Conservation (phyloP, 2,329 filamentous ascomycete genomes). For the Fonsecaea monophora region DNA sequence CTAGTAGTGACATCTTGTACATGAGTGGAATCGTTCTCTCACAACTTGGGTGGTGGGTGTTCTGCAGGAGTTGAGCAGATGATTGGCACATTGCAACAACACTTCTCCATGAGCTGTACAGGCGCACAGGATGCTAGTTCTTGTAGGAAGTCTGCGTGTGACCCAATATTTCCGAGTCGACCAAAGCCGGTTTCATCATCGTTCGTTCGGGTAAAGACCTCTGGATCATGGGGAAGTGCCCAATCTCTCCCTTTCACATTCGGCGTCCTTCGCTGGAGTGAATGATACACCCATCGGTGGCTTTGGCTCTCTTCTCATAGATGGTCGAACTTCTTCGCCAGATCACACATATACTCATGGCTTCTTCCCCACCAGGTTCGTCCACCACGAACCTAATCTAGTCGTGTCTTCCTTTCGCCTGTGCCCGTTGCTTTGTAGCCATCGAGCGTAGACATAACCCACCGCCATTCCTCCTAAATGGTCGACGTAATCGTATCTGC, state of each 20-base stretch:
- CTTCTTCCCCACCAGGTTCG: constrained; percentile 15
- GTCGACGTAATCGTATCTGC: constrained; percentile 50
- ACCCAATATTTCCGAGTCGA: not conserved
- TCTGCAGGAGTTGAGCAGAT: not conserved
- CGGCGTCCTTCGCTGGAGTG: not conserved
- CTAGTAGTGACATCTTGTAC: not conserved
- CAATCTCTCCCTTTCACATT: not conserved
- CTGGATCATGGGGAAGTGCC: not conserved
- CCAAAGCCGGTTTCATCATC: not conserved
- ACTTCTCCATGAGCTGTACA: not conserved
- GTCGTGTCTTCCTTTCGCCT: constrained; percentile 13
- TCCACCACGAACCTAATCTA: constrained; percentile 13
- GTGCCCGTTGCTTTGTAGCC: constrained; percentile 28
- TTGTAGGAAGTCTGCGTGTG: not conserved
- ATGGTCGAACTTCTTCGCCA: not conserved
- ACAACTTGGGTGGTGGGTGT: not conserved
- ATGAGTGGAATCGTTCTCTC: not conserved
- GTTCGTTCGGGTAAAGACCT: not conserved
- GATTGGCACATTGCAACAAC: not conserved
- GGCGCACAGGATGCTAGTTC: not conserved
- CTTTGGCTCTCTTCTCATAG: not conserved
- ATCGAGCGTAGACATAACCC: constrained; percentile 44
- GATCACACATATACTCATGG: not conserved
- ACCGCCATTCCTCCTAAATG: constrained; percentile 52
- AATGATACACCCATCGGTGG: not conserved